These are phyloP conservation scores for Lipomyces sp. DNA, from an alignment of 805 yeast genomes.

Conservation along the genomic window DNA sequence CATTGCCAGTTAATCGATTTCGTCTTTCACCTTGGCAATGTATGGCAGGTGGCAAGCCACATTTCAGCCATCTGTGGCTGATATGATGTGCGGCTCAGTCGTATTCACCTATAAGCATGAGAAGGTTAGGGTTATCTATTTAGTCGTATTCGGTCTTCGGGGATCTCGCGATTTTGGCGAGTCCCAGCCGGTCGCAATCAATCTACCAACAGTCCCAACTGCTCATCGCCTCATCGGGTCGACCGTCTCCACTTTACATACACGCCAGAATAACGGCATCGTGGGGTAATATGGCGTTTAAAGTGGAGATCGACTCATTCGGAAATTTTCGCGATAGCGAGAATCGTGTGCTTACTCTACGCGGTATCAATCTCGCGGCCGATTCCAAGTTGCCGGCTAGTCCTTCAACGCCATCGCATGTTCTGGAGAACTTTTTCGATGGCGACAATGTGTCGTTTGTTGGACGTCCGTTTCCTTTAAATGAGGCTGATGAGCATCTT, in stretches of 20 bases:
- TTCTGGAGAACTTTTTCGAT: conserved; percentile 57
- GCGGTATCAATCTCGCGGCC: conserved; percentile 83
- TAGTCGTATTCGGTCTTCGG: too few species aligned
- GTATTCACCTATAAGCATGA: too few species aligned
- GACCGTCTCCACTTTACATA: neutral
- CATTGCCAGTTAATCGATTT: neutral
- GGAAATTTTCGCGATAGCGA: conserved; percentile 55
- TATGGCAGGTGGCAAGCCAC: neutral
- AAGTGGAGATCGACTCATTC: conserved; percentile 26
- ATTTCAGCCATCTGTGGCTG: too few species aligned
- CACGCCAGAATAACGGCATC: neutral
- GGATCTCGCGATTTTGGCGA: too few species aligned
- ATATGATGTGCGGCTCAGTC: too few species aligned
- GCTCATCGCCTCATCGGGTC: neutral
- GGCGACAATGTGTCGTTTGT: conserved; percentile 82
- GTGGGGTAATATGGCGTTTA: conserved; percentile 21
- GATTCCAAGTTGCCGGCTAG: conserved; percentile 68
- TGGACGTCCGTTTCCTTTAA: conserved; percentile 77
- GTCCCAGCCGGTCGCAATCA: too few species aligned
- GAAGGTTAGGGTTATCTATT: too few species aligned
- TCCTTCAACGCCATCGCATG: conserved; percentile 55
- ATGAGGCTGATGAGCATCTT: conserved; percentile 72
- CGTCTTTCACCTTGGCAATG: neutral
- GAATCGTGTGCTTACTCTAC: conserved; percentile 66
- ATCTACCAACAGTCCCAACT: neutral